Base-by-base conservation (phyloP, 2,329 filamentous ascomycete genomes). In the Pseudocercospora cruenta region DNA sequence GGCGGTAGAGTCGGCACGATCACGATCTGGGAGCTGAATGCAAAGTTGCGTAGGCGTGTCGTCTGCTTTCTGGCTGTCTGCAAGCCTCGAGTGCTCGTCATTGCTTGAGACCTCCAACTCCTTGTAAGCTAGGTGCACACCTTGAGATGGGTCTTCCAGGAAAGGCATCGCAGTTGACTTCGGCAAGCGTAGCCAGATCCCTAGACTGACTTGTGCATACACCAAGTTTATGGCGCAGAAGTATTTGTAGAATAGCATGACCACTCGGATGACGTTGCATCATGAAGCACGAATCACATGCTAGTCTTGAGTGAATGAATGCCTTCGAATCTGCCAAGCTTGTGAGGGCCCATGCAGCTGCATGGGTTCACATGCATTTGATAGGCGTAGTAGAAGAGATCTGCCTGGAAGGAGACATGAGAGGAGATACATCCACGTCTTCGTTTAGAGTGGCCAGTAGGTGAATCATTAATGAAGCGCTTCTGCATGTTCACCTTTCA, bases 81-180 rank as follows among this genome's bases (percentile, higher is more conserved):
- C 22, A 24, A 24, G 55, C 31, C 31, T 21, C 24, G 26, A 8
- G 16, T 58, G 19, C 26, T 24, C 22, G 28, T 3, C 31, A 19
- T 43, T 43, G 55, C 31, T 58, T 26, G 31, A 36, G 55, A 43
- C 31, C 55, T 58, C 55, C 33, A 58, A 26, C 55, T 39, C 39
- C n/a, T 19, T 24, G 55, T 58, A 58, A 58, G 55, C 55, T 3
- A 39, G 28, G 19, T 28, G 31, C n/a, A 33, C n/a, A 19, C 6
- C 7, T 12, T 14, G 55, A 58, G 28, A 12, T 9, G n/a, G 10
- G 26, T 26, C 26, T 26, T 16, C 10, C 14, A 39, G n/a, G 19
- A 39, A 58, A 3, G 31, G 26, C 31, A 39, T 58, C 19, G 31
- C 21, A 19, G 4, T 55, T 19, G 51, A 3, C 14, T n/a, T 43